phyloP scores from a whole-genome alignment of 176 grass and related monocot genomes.

The Carex pumila region DNA sequence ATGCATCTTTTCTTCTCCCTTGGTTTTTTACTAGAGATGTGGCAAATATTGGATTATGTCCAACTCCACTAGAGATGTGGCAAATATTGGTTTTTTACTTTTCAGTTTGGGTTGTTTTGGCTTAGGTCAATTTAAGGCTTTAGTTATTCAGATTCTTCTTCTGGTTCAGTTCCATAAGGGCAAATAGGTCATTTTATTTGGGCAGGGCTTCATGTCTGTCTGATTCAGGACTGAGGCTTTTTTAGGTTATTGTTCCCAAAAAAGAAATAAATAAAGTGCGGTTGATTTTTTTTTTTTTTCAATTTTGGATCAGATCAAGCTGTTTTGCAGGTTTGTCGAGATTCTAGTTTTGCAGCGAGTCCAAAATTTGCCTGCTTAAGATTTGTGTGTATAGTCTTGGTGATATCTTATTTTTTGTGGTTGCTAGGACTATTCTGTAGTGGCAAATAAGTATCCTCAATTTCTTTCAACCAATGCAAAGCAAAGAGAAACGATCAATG shows the following conservation, averaged over 20 bases:
- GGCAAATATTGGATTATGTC: neutral
- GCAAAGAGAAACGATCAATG: constrained; percentile 47
- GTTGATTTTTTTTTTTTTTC: neutral
- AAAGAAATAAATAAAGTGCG: neutral
- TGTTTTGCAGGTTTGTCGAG: neutral
- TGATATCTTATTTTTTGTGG: neutral
- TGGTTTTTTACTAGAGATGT: neutral
- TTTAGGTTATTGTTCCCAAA: neutral
- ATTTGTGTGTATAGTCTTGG: neutral
- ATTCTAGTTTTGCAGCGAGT: neutral
- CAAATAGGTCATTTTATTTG: neutral
- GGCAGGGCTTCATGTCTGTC: neutral
- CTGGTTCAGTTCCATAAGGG: neutral
- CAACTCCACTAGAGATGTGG: neutral
- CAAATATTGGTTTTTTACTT: neutral
- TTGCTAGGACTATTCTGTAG: constrained; percentile 51
- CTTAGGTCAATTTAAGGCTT: neutral
- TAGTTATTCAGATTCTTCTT: neutral
- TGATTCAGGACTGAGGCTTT: neutral
- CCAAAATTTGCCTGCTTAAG: neutral
- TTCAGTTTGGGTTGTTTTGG: neutral
- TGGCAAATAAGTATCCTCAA: constrained; percentile 53
- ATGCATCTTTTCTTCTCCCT: constrained; percentile 13
- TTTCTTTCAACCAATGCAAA: constrained; percentile 55
- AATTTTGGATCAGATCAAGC: neutral